Evolutionary conservation across 345 rosid genomes (phyloP), one percentile per base, ranked within the genome.

Genomic region (Dipteronia sinensis): DNA sequence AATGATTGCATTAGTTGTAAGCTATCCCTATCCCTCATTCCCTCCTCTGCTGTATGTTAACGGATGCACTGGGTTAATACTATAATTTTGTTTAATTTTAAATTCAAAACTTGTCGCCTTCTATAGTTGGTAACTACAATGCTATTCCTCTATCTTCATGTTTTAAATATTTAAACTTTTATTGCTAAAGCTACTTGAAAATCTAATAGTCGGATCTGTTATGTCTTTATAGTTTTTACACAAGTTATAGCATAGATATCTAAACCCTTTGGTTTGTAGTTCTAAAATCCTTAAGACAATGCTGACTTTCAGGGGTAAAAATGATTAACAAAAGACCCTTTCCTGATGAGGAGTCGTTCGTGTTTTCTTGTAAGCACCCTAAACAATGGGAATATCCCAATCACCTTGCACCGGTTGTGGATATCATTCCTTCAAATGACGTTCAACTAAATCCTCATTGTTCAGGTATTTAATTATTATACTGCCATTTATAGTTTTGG

Each of bases 311-410:
- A 78, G 87, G 55, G 67, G 10, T 17, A 58, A 80, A 76, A 76
- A 90, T 91, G 95, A 80, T 84, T 74, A 84, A 84, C 71, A 89
- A 91, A 72, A 85, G 95, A 34, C 75, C 91, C 75, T 84, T 81
- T 47, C 55, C 51, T 65, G 88, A 86, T 67, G 91, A 85, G 74
- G 85, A 81, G 56, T 81, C 82, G 20, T 79, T 81, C 27, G 86
- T 83, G 74, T 67, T 79, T 42, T 68, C 89, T 19, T 76, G 63
- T 76, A 91, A 89, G 90, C 86, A 82, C 34, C 83, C 76, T 61
- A 85, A 87, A 72, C 84, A 70, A 42, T 73, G 83, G 74, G 86
- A 89, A 65, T 71, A 78, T 55, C 34, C 62, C 46, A 72, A 77
- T 22, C 81, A 78, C 75, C 42, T 80, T 49, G 62, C 77, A 63